phyloP scores from a whole-genome alignment of 2,329 filamentous ascomycete genomes.

The Cyclaneusma minus region DNA sequence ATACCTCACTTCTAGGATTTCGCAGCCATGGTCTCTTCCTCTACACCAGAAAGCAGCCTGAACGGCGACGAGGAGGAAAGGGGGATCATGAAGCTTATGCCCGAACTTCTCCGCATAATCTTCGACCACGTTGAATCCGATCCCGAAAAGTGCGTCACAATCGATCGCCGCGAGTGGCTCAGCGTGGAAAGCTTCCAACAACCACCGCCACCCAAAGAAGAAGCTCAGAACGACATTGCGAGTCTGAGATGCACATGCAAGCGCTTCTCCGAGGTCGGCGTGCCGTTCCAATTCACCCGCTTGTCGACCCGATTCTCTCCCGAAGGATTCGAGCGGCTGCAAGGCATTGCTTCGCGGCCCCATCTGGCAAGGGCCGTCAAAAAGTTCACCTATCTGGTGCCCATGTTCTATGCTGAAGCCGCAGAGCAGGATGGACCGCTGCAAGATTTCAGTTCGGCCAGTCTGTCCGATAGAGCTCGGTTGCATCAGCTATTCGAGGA shows the following conservation, averaged over 20 bases:
- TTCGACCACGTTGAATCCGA: slow-evolving; percentile 33
- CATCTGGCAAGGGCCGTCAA: slow-evolving; percentile 37
- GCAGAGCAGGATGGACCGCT: slow-evolving; percentile 24
- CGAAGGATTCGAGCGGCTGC: slow-evolving; percentile 30
- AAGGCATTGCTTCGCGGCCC: slow-evolving; percentile 29
- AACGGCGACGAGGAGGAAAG: slow-evolving; percentile 2
- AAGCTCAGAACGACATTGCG: slow-evolving; percentile 20
- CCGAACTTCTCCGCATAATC: slow-evolving; percentile 31
- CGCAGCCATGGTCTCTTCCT: slow-evolving; percentile 1
- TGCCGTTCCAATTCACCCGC: slow-evolving; percentile 32
- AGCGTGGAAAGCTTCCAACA: slow-evolving; percentile 33
- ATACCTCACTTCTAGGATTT: not conserved
- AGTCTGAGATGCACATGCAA: slow-evolving; percentile 30
- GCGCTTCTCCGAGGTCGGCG: slow-evolving; percentile 31
- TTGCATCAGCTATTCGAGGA: slow-evolving; percentile 3
- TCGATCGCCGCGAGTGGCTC: slow-evolving; percentile 32
- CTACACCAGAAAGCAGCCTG: slow-evolving; percentile 1
- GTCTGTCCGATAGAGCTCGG: slow-evolving; percentile 2
- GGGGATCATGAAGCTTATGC: slow-evolving; percentile 19
- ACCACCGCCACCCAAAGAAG: slow-evolving; percentile 16
- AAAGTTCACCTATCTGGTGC: slow-evolving; percentile 44
- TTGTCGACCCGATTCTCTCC: slow-evolving; percentile 34
- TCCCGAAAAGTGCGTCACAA: slow-evolving; percentile 30
- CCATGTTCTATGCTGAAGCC: slow-evolving; percentile 39
- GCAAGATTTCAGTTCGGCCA: slow-evolving; percentile 1